Evolutionary conservation across 495 filamentous ascomycete genomes (phyloP).

Genomic region (Parathielavia hyrcaniae): DNA sequence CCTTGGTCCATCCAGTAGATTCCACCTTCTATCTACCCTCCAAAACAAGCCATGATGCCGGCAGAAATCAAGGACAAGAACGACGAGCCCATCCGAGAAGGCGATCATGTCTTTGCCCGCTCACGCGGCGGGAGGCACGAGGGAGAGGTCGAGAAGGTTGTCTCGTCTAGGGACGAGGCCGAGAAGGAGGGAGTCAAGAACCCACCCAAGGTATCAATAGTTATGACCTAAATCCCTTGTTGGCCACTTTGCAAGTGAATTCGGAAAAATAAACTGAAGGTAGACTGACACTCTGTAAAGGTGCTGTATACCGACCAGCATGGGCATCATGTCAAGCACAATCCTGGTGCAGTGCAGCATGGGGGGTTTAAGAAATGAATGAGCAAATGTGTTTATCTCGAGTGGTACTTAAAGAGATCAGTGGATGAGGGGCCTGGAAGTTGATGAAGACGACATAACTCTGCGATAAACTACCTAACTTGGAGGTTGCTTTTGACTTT

Average conservation of each 20-base stretch:
- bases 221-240: no score
- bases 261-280: no score
- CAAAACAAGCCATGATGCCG: conserved; percentile 14
- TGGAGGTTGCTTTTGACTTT: not conserved
- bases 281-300: conserved; percentile 6
- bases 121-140: conserved; percentile 33
- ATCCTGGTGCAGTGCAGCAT: conserved; percentile 33
- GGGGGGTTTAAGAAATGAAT: conserved; percentile 14
- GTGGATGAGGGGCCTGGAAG: no score
- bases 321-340: conserved; percentile 36
- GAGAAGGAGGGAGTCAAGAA: conserved; percentile 37
- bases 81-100: conserved; percentile 32
- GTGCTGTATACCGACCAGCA: conserved; percentile 36
- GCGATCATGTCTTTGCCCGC: conserved; percentile 35
- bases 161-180: conserved; percentile 32
- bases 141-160: conserved; percentile 38
- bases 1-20: not conserved
- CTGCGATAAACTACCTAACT: no score
- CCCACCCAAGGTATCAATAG: conserved; percentile 42
- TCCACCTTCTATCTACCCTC: not conserved
- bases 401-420: no score
- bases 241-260: no score
- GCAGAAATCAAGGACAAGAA: conserved; percentile 33
- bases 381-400: no score
- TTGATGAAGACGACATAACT: no score